These are phyloP conservation scores for Ceratocystis ficicola DNA, from an alignment of 2,329 filamentous ascomycete genomes.

Conservation along the genomic window DNA sequence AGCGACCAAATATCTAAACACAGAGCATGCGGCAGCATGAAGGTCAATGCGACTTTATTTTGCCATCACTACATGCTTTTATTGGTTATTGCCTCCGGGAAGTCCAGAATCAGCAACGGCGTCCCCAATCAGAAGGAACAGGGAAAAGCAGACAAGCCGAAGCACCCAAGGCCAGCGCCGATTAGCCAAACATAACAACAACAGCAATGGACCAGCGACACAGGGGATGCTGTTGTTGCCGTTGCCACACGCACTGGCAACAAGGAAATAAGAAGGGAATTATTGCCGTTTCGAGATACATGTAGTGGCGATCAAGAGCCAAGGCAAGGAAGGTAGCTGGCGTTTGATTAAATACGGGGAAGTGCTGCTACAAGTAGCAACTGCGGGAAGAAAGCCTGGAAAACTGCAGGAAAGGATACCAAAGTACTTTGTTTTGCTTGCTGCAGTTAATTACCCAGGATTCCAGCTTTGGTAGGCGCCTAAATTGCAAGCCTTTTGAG, in stretches of 20 bases:
- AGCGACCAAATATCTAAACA: too few species aligned
- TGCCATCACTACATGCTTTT: too few species aligned
- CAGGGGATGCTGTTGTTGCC: not conserved
- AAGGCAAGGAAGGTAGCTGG: not conserved
- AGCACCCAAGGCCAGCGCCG: too few species aligned
- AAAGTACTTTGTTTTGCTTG: not conserved
- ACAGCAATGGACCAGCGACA: not conserved
- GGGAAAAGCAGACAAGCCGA: too few species aligned
- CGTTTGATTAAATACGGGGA: constrained; percentile 5
- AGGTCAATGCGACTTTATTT: too few species aligned
- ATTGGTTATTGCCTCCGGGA: too few species aligned
- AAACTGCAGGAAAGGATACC: too few species aligned
- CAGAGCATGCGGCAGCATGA: too few species aligned
- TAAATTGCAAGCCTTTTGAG: not conserved
- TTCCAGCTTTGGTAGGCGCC: not conserved
- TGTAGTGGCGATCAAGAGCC: not conserved
- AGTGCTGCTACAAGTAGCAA: not conserved
- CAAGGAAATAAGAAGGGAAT: not conserved
- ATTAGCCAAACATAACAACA: not conserved
- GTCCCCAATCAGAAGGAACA: too few species aligned
- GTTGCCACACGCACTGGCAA: not conserved
- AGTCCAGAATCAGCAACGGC: too few species aligned
- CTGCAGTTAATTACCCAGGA: not conserved
- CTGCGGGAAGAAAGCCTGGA: not conserved
- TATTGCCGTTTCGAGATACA: not conserved